Conservation (phyloP, 306 rosid genomes). For the Lupinus albus region DNA sequence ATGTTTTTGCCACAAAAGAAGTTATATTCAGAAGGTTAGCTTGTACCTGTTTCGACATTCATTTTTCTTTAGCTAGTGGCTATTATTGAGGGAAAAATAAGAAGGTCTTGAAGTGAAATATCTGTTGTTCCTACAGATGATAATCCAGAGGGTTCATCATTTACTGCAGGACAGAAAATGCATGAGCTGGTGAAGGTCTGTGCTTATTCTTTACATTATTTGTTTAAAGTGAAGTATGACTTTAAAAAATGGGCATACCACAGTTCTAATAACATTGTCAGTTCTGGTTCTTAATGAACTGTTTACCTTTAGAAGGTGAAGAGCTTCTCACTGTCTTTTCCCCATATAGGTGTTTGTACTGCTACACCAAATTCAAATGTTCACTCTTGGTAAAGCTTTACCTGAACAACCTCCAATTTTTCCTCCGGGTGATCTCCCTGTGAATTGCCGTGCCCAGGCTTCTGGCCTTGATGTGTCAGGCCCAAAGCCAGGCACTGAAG, state of each 20-base stretch:
- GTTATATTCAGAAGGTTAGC: slow-evolving; percentile 58
- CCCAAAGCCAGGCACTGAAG: slow-evolving; percentile 77
- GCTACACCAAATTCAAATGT: slow-evolving; percentile 80
- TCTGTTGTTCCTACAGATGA: slow-evolving; percentile 51
- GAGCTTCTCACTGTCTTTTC: slow-evolving; percentile 5
- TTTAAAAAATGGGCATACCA: slow-evolving; percentile 18
- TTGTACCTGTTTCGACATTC: slow-evolving; percentile 34
- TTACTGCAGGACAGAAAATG: slow-evolving; percentile 83
- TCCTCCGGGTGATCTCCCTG: slow-evolving; percentile 57
- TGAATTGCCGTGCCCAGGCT: slow-evolving; percentile 55
- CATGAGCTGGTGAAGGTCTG: slow-evolving; percentile 83
- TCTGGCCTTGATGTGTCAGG: slow-evolving; percentile 65
- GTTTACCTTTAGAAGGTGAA: slow-evolving; percentile 30
- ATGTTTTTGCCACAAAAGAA: slow-evolving; percentile 59
- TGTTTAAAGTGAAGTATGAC: slow-evolving; percentile 10
- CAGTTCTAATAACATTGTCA: slow-evolving; percentile 14
- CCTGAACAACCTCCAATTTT: slow-evolving; percentile 72
- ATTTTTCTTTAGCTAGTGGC: slow-evolving; percentile 10
- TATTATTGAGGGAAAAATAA: slow-evolving; percentile 18
- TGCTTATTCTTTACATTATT: slow-evolving; percentile 28
- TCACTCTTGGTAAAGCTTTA: slow-evolving; percentile 77
- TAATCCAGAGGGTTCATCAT: slow-evolving; percentile 65
- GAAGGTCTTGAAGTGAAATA: slow-evolving; percentile 22
- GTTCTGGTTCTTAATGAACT: slow-evolving; percentile 23
- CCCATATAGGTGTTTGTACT: slow-evolving; percentile 78